Conservation (phyloP, 108 stramenopile species). For the Skeletonema costatum region DNA sequence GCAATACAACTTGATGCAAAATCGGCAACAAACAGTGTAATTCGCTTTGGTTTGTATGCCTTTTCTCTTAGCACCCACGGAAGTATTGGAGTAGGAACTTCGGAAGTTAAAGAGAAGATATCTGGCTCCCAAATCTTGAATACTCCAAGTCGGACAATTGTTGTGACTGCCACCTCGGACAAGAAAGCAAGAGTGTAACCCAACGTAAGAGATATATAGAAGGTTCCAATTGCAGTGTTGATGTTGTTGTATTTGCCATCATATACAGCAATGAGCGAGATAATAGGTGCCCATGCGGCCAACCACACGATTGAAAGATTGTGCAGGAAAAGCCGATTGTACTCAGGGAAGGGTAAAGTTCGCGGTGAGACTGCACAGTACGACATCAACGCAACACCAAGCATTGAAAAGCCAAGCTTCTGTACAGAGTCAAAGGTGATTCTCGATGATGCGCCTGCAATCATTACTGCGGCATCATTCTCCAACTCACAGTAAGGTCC, state of each 20-base stretch:
- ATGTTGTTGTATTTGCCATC: slow-evolving; percentile 62
- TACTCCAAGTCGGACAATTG: slow-evolving; percentile 67
- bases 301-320: slow-evolving; percentile 60
- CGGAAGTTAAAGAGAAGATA: slow-evolving; percentile 67
- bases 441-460: slow-evolving; percentile 40
- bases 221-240: slow-evolving; percentile 62
- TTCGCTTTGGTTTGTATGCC: slow-evolving; percentile 74
- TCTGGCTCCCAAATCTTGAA: slow-evolving; percentile 77
- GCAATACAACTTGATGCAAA: slow-evolving; percentile 80
- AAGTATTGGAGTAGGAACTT: slow-evolving; percentile 62
- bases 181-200: slow-evolving; percentile 72
- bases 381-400: slow-evolving; percentile 46
- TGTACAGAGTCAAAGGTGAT: slow-evolving; percentile 69
- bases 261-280: slow-evolving; percentile 46
- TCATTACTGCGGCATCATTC: slow-evolving; percentile 31
- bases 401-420: slow-evolving; percentile 52
- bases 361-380: slow-evolving; percentile 84
- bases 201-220: slow-evolving; percentile 74
- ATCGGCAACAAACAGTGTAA: slow-evolving; percentile 87
- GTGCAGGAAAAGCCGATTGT: slow-evolving; percentile 74
- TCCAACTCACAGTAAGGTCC: slow-evolving; percentile 26
- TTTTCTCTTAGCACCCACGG: slow-evolving; percentile 90
- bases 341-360: slow-evolving; percentile 58
- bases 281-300: slow-evolving; percentile 53
- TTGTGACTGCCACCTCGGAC: slow-evolving; percentile 71